A percentile compares a stretch with the other conserved stretches of the same genome.
phyloP scores from a whole-genome alignment of 2,329 filamentous ascomycete species.

The Verticillium nubilum region DNA sequence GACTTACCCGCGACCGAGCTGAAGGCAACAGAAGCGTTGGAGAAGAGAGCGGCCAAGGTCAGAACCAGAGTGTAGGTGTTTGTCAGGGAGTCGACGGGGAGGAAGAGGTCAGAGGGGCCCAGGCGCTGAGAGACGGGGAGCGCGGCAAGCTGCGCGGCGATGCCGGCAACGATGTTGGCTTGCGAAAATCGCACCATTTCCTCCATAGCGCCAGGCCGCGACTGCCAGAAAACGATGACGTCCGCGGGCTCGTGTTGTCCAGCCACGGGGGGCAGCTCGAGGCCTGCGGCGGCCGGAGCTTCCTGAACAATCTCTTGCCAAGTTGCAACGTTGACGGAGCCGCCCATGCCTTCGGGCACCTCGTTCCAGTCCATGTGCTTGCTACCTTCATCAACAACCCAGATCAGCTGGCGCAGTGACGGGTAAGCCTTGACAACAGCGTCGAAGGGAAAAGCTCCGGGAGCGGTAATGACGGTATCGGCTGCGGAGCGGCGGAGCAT shows the following conservation, averaged over 20 bases:
- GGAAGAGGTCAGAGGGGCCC: slow-evolving; percentile 69
- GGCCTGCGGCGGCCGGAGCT: slow-evolving; percentile 49
- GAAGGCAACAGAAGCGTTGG: slow-evolving; percentile 78
- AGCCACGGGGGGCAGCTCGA: slow-evolving; percentile 60
- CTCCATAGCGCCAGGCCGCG: slow-evolving; percentile 42
- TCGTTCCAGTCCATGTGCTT: slow-evolving; percentile 95
- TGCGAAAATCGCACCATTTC: slow-evolving; percentile 81
- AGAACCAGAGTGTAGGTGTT: slow-evolving; percentile 74
- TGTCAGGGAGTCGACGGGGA: slow-evolving; percentile 77
- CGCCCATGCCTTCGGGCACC: slow-evolving; percentile 69
- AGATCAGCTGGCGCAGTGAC: slow-evolving; percentile 72
- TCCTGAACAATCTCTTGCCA: slow-evolving; percentile 89
- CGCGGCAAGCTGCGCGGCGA: slow-evolving; percentile 70
- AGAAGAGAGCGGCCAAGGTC: slow-evolving; percentile 77
- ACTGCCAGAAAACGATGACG: slow-evolving; percentile 63
- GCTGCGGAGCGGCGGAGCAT: slow-evolving; percentile 69
- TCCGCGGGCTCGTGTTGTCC: slow-evolving; percentile 47
- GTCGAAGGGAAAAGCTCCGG: slow-evolving; percentile 81
- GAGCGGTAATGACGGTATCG: slow-evolving; percentile 77
- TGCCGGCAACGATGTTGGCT: slow-evolving; percentile 78
- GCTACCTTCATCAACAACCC: slow-evolving; percentile 89
- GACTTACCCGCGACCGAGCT: slow-evolving; percentile 78
- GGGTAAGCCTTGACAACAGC: slow-evolving; percentile 63
- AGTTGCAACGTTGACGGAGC: slow-evolving; percentile 74
- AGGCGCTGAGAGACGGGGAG: slow-evolving; percentile 73